Evolutionary conservation across 2,329 filamentous ascomycete genomes (phyloP), one percentile per base, ranked within the genome.

Genomic region (Aspergillus sp.): DNA sequence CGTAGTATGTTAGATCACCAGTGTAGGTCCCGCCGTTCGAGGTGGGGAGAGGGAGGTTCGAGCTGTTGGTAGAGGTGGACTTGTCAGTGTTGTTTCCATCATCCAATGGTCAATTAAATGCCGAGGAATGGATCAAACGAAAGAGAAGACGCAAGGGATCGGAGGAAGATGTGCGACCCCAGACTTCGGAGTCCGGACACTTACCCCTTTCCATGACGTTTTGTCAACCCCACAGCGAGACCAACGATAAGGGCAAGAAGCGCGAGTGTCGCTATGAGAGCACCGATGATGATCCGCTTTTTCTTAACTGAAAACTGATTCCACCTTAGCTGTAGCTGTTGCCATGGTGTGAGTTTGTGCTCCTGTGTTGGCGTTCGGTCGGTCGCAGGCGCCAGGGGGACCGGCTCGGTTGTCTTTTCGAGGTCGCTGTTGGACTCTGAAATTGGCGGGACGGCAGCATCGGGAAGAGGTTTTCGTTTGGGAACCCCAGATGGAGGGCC

Each of bases 1-100:
- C 76, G 71, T 89, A 93, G 76, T 87, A 93, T 1, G 88, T 91
- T 51, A 90, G 71, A 50, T 90, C 87, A 52, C 87, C 88, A 4
- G 76, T 81, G 65, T 84, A 85, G 0, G 81, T 79, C 1, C 80
- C 76, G 11, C 78, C 76, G 55, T 82, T 64, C 41, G 67, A 59
- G 8, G 66, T 70, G 15, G 68, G 68, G 3, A 70, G 63, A 3
- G 67, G 61, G n/a, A 70, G 66, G 39, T 69, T 67, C 2, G 56
- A 57, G 23, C 58, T 58, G 31, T 27, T 55, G 39, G 46, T 50
- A 17, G 33, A 40, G 23, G 41, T 48, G 21, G 14, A 6, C 19
- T 40, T 39, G 27, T 54, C 19, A 40, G 56, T 19, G 44, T 40
- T 17, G 19, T 35, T 21, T 31, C 35, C 35, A 35, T 14, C 27